Conservation (phyloP, 805 yeast genomes). For the Myxozyma neglecta region DNA sequence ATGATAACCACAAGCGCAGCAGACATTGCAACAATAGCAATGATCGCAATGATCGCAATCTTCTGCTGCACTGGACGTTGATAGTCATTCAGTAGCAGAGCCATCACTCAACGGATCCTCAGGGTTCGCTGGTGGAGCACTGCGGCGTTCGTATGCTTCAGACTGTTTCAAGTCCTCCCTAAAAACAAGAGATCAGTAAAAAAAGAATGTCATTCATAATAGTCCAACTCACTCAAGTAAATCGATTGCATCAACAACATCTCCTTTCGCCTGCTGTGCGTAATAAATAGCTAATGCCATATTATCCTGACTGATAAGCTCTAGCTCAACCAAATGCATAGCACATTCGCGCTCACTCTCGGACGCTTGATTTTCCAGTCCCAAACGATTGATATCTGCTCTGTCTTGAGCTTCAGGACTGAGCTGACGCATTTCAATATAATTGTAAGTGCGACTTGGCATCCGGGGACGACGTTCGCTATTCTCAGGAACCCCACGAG, state of each 20-base stretch:
- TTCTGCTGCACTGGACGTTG: neutral
- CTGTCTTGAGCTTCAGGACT: conserved; percentile 28
- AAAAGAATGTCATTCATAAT: neutral
- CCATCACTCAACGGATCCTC: conserved; percentile 8
- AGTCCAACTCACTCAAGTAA: conserved; percentile 17
- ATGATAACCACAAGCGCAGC: neutral
- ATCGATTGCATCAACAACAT: conserved; percentile 27
- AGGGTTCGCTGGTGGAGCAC: conserved; percentile 7
- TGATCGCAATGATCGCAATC: neutral
- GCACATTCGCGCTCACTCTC: conserved; percentile 27
- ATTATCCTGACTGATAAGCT: conserved; percentile 20
- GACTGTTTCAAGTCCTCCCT: conserved; percentile 25
- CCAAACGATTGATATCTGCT: conserved; percentile 26
- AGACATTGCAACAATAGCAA: conserved; percentile 7
- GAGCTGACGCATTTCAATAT: conserved; percentile 26
- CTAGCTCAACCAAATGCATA: conserved; percentile 23
- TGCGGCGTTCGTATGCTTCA: conserved; percentile 16
- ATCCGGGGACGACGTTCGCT: conserved; percentile 5
- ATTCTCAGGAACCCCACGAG: neutral
- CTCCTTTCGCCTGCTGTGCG: conserved; percentile 29
- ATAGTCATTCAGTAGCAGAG: conserved; percentile 11
- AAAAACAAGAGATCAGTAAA: neutral
- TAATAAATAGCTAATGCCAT: conserved; percentile 30
- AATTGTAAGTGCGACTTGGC: conserved; percentile 10
- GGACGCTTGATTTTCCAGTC: conserved; percentile 24